These are phyloP conservation scores for Ceratocystiopsis sp. DNA, from an alignment of 2,329 filamentous ascomycete species.

Conservation along the genomic window DNA sequence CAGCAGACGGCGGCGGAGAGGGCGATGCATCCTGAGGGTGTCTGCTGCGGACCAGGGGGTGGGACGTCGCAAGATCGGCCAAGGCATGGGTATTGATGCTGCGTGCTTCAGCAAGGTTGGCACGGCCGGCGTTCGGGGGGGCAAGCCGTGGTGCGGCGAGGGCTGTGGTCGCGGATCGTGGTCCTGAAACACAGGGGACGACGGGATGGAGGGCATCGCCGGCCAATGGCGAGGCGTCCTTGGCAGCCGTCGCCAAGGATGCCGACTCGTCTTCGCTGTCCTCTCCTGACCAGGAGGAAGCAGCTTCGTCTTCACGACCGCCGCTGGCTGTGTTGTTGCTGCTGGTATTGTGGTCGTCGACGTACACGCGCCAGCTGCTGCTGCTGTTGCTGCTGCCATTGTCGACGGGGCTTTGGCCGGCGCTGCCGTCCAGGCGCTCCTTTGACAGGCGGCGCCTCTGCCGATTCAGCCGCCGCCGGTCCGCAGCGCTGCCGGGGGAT, in stretches of 20 bases:
- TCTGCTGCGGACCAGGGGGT: constrained; percentile 1
- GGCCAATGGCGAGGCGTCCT: constrained; percentile 20
- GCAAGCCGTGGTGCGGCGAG: too few species aligned
- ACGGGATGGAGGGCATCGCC: constrained; percentile 16
- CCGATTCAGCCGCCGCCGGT: neutral
- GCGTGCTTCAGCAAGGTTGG: too few species aligned
- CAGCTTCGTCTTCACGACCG: neutral
- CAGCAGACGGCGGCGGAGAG: neutral
- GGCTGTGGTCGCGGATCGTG: constrained; percentile 14
- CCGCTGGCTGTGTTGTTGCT: neutral
- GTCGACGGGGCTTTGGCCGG: neutral
- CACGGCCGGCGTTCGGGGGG: too few species aligned
- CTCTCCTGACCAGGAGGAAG: neutral
- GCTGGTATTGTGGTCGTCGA: neutral
- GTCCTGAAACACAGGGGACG: constrained; percentile 24
- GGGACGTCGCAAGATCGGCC: constrained; percentile 19
- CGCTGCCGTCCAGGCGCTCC: neutral
- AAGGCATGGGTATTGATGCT: constrained; percentile 20
- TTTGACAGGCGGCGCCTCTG: neutral
- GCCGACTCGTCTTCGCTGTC: constrained; percentile 10
- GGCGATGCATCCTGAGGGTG: neutral
- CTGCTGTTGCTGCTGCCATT: neutral
- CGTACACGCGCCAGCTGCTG: constrained; percentile 6
- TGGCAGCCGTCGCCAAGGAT: constrained; percentile 17
- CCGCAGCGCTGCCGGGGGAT: neutral